Conservation (phyloP, 345 rosid genomes). For the Gossypium turneri region DNA sequence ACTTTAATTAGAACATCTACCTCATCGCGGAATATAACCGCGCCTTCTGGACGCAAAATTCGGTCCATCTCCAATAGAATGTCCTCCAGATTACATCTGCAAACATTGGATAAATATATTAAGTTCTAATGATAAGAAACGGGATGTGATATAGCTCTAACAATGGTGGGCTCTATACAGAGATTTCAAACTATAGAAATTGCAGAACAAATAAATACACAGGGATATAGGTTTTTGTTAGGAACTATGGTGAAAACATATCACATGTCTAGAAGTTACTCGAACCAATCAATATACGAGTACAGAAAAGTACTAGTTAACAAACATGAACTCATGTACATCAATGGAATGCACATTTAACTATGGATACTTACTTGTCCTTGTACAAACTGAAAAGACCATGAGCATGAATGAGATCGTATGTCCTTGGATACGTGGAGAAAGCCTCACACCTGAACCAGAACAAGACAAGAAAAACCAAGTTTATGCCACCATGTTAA, state of each 20-base stretch:
- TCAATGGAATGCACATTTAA: background rate
- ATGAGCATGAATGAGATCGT: slow-evolving; percentile 85
- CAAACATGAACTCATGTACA: background rate
- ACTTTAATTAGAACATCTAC: slow-evolving; percentile 80
- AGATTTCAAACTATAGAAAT: background rate
- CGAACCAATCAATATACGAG: background rate
- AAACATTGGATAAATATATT: background rate
- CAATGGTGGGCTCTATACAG: background rate
- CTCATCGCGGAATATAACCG: slow-evolving; percentile 81
- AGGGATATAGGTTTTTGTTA: too few relatives aligned
- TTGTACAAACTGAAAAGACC: slow-evolving; percentile 83
- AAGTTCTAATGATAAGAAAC: slow-evolving; percentile 1
- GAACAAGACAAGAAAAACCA: background rate
- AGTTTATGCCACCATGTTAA: background rate
- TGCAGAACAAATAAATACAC: background rate
- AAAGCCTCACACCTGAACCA: slow-evolving; percentile 92
- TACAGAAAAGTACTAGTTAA: background rate
- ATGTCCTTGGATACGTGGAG: slow-evolving; percentile 99
- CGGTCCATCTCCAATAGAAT: slow-evolving; percentile 98
- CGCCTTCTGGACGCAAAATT: slow-evolving; percentile 95
- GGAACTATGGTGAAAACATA: background rate
- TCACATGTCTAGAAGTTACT: slow-evolving; percentile 8
- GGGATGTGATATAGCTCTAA: background rate
- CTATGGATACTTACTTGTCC: slow-evolving; percentile 56
- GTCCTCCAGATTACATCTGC: slow-evolving; percentile 80